Base-by-base conservation (phyloP, 345 rosid genomes). In the Eucalyptus regnans region DNA sequence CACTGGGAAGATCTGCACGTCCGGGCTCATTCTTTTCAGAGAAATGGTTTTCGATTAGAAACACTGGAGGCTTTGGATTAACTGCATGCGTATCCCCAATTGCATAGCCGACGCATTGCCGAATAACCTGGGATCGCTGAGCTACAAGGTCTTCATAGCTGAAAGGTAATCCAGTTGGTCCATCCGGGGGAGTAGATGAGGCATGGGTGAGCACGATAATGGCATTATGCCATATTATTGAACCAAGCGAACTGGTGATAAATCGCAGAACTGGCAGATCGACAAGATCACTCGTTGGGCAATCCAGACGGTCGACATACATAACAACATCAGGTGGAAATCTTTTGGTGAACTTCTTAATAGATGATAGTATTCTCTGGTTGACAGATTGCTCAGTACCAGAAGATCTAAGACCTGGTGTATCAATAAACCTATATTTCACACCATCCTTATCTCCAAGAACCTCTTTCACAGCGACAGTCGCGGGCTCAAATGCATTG, bases 281-380 rank as follows among this genome's bases (percentile, higher is more conserved):
- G 64, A 31, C 91, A 46, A 64, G 86, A 88, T 92, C 93, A 68
- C 87, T 88, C 41, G 90, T 88, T 86, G 90, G 88, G 79, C 87
- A 91, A 88, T 95, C 98, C 85, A 97, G 88, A 83, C 99, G 94
- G 91, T 95, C 97, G 80, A 96, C 93, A 84, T 95, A 97, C 58
- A 97, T 96, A 84, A 97, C 91, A 71, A 93, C 89, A 92, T 96
- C 97, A 25, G 95, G 94, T 14, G 96, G 96, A 80, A 89, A 96
- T 91, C 90, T 94, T 92, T 90, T 93, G 81, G 83, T 89, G 50
- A 86, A 89, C 90, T 89, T 94, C 93, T 95, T 96, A 88, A 96
- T 89, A n/a, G 97, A 93, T 64, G 92, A 90, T 76, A 96, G 89
- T 48, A 94, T 93, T 86, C 91, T 94, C 89, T 90, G 87, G 90